phyloP scores from a whole-genome alignment of 73 alveolate species.

The Paramecium octaurelia region DNA sequence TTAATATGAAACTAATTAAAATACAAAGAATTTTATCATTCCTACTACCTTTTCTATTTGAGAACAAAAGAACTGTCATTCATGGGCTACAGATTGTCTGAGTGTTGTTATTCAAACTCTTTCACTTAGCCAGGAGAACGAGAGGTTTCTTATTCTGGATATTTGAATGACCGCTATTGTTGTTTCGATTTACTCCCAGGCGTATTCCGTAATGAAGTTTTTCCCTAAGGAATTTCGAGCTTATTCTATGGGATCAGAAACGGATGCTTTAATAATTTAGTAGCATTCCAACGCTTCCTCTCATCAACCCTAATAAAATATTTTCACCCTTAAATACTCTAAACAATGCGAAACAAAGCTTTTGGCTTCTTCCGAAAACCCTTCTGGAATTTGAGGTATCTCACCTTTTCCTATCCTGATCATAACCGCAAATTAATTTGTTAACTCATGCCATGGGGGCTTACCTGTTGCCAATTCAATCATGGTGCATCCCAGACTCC shows the following conservation, averaged over 20 bases:
- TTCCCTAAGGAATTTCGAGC: not conserved
- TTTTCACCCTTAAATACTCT: not conserved
- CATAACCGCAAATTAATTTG: constrained; percentile 35
- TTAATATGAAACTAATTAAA: not conserved
- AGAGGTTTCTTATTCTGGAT: not conserved
- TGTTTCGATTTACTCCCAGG: not conserved
- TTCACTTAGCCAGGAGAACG: not conserved
- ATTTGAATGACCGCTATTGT: not conserved
- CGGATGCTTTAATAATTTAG: not conserved
- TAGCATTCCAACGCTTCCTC: not conserved
- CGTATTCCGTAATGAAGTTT: not conserved
- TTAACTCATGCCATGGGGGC: constrained; percentile 66
- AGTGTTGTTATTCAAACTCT: not conserved
- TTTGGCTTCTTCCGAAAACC: constrained; percentile 7
- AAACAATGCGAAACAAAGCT: constrained; percentile 52
- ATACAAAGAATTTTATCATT: not conserved
- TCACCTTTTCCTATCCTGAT: constrained; percentile 38
- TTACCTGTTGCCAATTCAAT: constrained; percentile 76
- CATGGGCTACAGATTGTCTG: not conserved
- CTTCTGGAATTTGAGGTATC: constrained; percentile 53
- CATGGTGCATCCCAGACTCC: constrained; percentile 84
- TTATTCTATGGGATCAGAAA: not conserved
- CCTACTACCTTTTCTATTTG: not conserved
- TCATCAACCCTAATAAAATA: not conserved
- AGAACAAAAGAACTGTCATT: not conserved